A percentile compares a stretch with the other conserved stretches of the same genome.
phyloP scores from a whole-genome alignment of 1,284 basidiomycete species.

The Chalciporus sp. region DNA sequence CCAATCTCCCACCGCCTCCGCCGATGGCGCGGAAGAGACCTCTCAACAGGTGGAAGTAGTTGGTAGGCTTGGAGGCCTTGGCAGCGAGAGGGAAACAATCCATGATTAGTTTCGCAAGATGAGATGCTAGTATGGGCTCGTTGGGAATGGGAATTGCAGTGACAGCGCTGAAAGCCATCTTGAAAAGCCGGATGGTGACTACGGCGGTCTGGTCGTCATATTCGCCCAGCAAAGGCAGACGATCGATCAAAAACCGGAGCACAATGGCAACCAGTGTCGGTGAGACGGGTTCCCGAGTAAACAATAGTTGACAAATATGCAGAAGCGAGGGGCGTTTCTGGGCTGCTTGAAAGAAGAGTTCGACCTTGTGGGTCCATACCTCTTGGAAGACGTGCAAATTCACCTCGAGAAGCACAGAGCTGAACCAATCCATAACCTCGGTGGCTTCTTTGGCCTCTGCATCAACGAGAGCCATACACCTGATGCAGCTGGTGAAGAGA shows the following conservation, averaged over 20 bases:
- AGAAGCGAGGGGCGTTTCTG: slow-evolving; percentile 82
- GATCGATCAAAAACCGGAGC: slow-evolving; percentile 84
- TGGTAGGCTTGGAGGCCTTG: slow-evolving; percentile 87
- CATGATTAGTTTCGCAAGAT: slow-evolving; percentile 95
- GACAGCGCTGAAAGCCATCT: slow-evolving; percentile 95
- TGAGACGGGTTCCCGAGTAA: slow-evolving; percentile 82
- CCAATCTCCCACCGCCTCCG: slow-evolving; percentile 91
- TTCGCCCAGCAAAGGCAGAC: slow-evolving; percentile 84
- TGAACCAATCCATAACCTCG: slow-evolving; percentile 88
- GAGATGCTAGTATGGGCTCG: slow-evolving; percentile 90
- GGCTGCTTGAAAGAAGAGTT: slow-evolving; percentile 82
- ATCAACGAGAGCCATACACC: slow-evolving; percentile 88
- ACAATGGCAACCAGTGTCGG: slow-evolving; percentile 93
- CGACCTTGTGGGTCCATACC: slow-evolving; percentile 91
- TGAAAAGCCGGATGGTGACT: slow-evolving; percentile 90
- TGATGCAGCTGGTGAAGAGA: slow-evolving; percentile 85
- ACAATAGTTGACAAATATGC: slow-evolving; percentile 87
- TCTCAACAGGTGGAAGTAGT: slow-evolving; percentile 94
- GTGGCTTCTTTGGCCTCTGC: slow-evolving; percentile 82
- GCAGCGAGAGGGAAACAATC: slow-evolving; percentile 95
- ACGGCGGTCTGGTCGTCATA: slow-evolving; percentile 82
- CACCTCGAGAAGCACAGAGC: slow-evolving; percentile 76
- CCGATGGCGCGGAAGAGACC: slow-evolving; percentile 97
- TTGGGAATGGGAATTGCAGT: slow-evolving; percentile 78
- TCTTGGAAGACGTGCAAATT: slow-evolving; percentile 93